phyloP scores from a whole-genome alignment of 192 early-diverging fungal species.

The Podila verticillata region DNA sequence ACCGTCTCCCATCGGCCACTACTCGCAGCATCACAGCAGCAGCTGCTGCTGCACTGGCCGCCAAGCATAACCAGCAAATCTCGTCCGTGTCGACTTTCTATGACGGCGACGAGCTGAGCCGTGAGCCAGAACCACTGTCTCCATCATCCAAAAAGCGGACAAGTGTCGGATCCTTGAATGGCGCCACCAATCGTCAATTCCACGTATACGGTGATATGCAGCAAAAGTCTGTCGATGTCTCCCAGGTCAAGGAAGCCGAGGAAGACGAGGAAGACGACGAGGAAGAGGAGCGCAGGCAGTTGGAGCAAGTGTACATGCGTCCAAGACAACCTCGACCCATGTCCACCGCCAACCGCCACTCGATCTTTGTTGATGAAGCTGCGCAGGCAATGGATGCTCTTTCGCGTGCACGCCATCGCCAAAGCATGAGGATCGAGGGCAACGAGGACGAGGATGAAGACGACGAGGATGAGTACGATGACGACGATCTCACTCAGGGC shows the following conservation, averaged over 20 bases:
- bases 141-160: slow-evolving; percentile 9
- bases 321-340: slow-evolving; percentile 3
- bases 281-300: slow-evolving; percentile 10
- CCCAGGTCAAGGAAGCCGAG: background rate
- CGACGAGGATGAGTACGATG: slow-evolving; percentile 23
- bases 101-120: no score
- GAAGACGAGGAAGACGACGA: slow-evolving; percentile 14
- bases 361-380: slow-evolving; percentile 47
- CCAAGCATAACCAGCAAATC: slow-evolving; percentile 29
- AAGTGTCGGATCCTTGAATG: slow-evolving; percentile 17
- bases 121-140: slow-evolving; percentile 1
- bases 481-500: slow-evolving; percentile 19
- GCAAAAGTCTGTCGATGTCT: no score
- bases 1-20: slow-evolving; percentile 40
- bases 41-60: slow-evolving; percentile 35
- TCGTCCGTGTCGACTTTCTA: background rate
- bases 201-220: slow-evolving; percentile 10
- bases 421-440: slow-evolving; percentile 29
- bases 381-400: slow-evolving; percentile 47
- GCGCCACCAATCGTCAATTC: slow-evolving; percentile 20
- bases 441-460: slow-evolving; percentile 9
- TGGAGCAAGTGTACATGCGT: slow-evolving; percentile 3
- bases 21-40: slow-evolving; percentile 36
- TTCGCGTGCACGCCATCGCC: slow-evolving; percentile 35
- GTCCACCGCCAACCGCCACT: slow-evolving; percentile 25